These are phyloP conservation scores for Chrysoporthe puriensis DNA, from an alignment of 2,329 filamentous ascomycete species.

Conservation along the genomic window DNA sequence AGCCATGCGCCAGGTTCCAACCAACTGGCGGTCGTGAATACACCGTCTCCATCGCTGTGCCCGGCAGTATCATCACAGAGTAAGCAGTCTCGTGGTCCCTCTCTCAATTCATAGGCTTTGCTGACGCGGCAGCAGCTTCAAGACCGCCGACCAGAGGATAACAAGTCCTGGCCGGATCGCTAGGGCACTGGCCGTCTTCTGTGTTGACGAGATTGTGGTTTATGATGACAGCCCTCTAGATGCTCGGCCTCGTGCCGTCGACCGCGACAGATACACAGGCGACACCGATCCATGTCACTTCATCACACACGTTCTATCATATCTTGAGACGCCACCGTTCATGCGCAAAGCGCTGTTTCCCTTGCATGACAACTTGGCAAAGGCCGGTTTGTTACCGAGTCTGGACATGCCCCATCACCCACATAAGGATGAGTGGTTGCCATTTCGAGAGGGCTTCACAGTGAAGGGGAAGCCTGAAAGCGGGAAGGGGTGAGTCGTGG, in stretches of 20 bases:
- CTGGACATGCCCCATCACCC: slow-evolving; percentile 87
- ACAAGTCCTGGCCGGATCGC: slow-evolving; percentile 75
- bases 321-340: slow-evolving; percentile 83
- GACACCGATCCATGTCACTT: slow-evolving; percentile 79
- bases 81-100: slow-evolving; percentile 42
- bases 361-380: slow-evolving; percentile 75
- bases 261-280: slow-evolving; percentile 64
- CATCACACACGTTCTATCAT: slow-evolving; percentile 76
- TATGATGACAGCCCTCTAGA: slow-evolving; percentile 70
- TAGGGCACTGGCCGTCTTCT: slow-evolving; percentile 80
- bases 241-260: slow-evolving; percentile 50
- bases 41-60: slow-evolving; percentile 78
- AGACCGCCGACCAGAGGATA: slow-evolving; percentile 76
- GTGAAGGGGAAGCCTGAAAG: slow-evolving; percentile 48
- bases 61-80: slow-evolving; percentile 78
- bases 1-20: slow-evolving; percentile 70
- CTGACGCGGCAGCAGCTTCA: slow-evolving; percentile 53
- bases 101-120: not conserved
- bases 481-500: slow-evolving; percentile 39
- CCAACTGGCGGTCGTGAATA: slow-evolving; percentile 67
- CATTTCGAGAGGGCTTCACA: slow-evolving; percentile 78
- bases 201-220: slow-evolving; percentile 80
- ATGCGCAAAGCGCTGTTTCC: slow-evolving; percentile 77
- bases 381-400: slow-evolving; percentile 73
- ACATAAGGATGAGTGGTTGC: slow-evolving; percentile 74